Evolutionary conservation across 1,139 yeast species (phyloP).

Genomic region (Diutina pseudorugosa): DNA sequence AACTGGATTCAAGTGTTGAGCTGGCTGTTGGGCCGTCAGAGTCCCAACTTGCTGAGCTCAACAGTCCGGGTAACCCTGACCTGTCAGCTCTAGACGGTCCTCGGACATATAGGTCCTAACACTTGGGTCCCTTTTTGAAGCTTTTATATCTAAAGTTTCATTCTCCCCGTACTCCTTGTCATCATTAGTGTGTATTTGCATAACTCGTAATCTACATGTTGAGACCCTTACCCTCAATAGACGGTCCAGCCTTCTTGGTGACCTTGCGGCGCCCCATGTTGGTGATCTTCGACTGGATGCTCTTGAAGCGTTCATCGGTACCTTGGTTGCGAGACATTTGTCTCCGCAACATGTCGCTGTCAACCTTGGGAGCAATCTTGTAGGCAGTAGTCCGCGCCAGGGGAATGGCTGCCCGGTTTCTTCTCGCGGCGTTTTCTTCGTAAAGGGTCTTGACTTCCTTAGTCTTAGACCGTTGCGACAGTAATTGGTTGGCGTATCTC

Average conservation of each 20-base stretch:
- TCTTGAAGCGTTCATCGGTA: constrained; percentile 71
- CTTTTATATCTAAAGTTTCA: too few species aligned
- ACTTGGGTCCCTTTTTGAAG: too few species aligned
- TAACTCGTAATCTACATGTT: constrained; percentile 19
- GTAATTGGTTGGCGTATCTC: constrained; percentile 35
- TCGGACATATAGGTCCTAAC: too few species aligned
- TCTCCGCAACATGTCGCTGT: constrained; percentile 29
- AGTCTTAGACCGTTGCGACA: constrained; percentile 19
- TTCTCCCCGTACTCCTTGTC: too few species aligned
- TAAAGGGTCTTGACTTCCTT: constrained; percentile 49
- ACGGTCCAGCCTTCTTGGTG: constrained; percentile 56
- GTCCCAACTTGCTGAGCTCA: neutral
- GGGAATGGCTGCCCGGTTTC: constrained; percentile 92
- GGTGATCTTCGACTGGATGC: constrained; percentile 48
- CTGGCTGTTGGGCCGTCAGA: too few species aligned
- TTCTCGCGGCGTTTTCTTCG: constrained; percentile 85
- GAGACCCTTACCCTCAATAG: constrained; percentile 67
- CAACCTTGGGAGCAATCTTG: constrained; percentile 80
- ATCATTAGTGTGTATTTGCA: neutral
- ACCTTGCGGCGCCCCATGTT: constrained; percentile 27
- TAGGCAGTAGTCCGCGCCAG: constrained; percentile 80
- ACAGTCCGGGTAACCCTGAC: too few species aligned
- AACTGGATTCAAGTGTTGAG: too few species aligned
- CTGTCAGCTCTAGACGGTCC: too few species aligned
- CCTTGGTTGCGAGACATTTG: constrained; percentile 22